These are phyloP conservation scores for Globisporangium echinulatum DNA, from an alignment of 352 stramenopile genomes.

Conservation along the genomic window DNA sequence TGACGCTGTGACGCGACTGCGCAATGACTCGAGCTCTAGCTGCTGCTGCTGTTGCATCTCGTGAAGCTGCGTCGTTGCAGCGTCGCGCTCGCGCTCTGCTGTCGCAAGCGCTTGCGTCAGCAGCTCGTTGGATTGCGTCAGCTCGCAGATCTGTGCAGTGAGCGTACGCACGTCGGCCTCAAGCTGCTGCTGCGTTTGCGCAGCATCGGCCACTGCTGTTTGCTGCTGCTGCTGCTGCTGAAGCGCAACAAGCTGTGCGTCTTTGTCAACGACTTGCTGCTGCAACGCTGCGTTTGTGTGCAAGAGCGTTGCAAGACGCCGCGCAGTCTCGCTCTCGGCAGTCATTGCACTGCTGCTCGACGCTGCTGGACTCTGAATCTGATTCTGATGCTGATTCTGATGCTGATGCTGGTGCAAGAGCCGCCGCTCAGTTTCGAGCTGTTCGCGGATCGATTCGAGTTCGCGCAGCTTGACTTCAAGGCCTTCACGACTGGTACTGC, in stretches of 20 bases:
- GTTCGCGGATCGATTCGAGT: constrained; percentile 11
- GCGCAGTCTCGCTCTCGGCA: neutral
- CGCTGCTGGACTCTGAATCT: neutral
- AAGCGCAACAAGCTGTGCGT: constrained; percentile 4
- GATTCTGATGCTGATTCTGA: neutral
- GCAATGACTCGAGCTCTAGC: too few species aligned
- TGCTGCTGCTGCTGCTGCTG: neutral
- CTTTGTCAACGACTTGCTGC: constrained; percentile 10
- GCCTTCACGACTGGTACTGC: neutral
- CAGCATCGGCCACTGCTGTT: neutral
- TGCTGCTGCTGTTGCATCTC: too few species aligned
- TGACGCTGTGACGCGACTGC: too few species aligned
- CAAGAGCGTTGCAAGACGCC: constrained; percentile 2
- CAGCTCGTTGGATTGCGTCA: too few species aligned
- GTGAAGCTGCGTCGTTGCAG: too few species aligned
- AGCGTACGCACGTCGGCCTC: too few species aligned
- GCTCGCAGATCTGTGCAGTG: too few species aligned
- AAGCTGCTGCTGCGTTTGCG: too few species aligned
- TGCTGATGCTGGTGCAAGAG: constrained; percentile 1
- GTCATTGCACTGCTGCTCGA: neutral
- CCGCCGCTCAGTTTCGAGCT: constrained; percentile 5
- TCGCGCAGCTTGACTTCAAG: constrained; percentile 7
- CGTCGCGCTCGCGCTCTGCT: too few species aligned
- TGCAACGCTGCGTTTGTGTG: constrained; percentile 12
- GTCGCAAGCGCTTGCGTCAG: too few species aligned